Conservation (phyloP, 2,329 filamentous ascomycete genomes). For the Colletotrichum zoysiae region DNA sequence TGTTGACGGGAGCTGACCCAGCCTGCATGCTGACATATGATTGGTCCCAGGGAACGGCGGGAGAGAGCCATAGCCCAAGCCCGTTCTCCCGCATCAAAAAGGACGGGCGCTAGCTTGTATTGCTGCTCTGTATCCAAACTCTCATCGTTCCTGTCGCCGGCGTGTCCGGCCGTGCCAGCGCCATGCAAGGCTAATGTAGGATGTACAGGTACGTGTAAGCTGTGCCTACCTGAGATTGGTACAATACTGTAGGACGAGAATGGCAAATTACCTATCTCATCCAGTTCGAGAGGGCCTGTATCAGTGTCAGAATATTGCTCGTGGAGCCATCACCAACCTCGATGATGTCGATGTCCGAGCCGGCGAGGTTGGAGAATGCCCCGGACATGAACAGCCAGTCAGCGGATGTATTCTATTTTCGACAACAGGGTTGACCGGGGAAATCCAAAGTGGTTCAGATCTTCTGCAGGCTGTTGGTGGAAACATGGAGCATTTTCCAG, state of each 20-base stretch:
- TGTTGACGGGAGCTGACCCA: slow-evolving; percentile 19
- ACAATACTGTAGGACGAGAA: background rate
- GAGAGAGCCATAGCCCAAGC: slow-evolving; percentile 11
- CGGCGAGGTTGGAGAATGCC: slow-evolving; percentile 3
- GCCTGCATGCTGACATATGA: slow-evolving; percentile 6
- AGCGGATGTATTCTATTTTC: slow-evolving; percentile 29
- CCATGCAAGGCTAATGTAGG: slow-evolving; percentile 8
- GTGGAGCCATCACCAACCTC: background rate
- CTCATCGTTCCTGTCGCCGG: slow-evolving; percentile 20
- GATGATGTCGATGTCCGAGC: background rate
- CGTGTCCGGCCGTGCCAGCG: slow-evolving; percentile 18
- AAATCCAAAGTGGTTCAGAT: background rate
- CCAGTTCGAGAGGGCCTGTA: background rate
- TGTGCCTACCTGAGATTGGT: background rate
- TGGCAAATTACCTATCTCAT: background rate
- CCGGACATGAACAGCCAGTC: slow-evolving; percentile 10
- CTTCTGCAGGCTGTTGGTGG: slow-evolving; percentile 15
- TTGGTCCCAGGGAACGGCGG: slow-evolving; percentile 1
- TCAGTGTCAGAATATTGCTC: background rate
- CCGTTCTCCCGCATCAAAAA: background rate
- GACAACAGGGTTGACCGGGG: slow-evolving; percentile 14
- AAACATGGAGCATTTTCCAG: slow-evolving; percentile 28
- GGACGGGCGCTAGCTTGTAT: background rate
- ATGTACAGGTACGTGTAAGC: too few relatives aligned
- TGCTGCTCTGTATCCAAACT: slow-evolving; percentile 3